phyloP scores from a whole-genome alignment of 1,139 yeast species.

The Trichomonascaceae sp. region DNA sequence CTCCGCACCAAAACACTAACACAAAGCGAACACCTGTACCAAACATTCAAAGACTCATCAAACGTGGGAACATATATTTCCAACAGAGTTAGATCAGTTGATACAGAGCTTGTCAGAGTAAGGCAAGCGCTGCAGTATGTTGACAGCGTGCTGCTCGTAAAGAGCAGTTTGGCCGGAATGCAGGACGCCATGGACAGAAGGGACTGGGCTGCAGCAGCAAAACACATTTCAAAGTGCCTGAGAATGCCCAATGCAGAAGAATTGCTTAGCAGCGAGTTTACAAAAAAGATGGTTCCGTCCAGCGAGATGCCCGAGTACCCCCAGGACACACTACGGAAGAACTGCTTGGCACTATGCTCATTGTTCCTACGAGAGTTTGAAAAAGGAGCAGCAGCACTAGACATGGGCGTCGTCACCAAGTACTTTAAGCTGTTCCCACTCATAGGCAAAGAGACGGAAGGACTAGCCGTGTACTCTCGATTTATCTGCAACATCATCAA shows the following conservation, averaged over 20 bases:
- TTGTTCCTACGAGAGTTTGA: constrained; percentile 52
- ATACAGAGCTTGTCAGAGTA: constrained; percentile 60
- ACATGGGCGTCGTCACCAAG: constrained; percentile 58
- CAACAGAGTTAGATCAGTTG: constrained; percentile 53
- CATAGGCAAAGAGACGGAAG: constrained; percentile 57
- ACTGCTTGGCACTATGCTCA: constrained; percentile 44
- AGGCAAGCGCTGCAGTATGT: constrained; percentile 52
- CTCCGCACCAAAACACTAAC: no score
- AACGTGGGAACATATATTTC: constrained; percentile 56
- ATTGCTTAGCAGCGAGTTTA: constrained; percentile 53
- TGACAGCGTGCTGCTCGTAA: constrained; percentile 47
- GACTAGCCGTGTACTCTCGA: constrained; percentile 67
- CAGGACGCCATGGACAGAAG: constrained; percentile 51
- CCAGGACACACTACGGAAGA: constrained; percentile 37
- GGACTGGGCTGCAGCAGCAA: constrained; percentile 64
- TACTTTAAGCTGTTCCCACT: constrained; percentile 82
- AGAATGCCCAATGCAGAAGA: constrained; percentile 37
- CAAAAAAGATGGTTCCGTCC: constrained; percentile 78
- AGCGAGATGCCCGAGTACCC: constrained; percentile 84
- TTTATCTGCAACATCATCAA: constrained; percentile 80
- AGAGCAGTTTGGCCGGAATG: constrained; percentile 53
- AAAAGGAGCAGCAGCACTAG: constrained; percentile 51
- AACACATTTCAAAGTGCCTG: constrained; percentile 42
- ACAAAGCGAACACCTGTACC: constrained; percentile 35
- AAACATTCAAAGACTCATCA: constrained; percentile 46